Evolutionary conservation across 352 stramenopile species (phyloP).

Genomic region (Pythium utonaiense): DNA sequence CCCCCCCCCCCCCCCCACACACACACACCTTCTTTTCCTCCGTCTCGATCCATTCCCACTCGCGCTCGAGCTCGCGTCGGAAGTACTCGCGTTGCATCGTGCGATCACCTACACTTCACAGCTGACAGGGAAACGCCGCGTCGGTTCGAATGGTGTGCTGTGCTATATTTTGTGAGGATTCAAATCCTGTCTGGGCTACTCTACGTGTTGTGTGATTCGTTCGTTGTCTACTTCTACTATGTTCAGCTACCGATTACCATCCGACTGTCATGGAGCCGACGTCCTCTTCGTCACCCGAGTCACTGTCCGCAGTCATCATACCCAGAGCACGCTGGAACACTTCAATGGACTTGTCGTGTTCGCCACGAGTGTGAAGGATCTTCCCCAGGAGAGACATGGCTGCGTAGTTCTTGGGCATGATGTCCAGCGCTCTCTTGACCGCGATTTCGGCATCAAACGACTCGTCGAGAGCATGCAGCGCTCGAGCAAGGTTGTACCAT

Average conservation of each 20-base stretch:
- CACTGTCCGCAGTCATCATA: conserved; percentile 59
- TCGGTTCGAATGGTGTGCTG: conserved; percentile 4
- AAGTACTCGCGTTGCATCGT: conserved; percentile 48
- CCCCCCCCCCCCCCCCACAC: too few relatives aligned
- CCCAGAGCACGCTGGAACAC: conserved; percentile 73
- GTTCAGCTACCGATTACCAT: conserved; percentile 39
- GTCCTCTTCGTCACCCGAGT: conserved; percentile 72
- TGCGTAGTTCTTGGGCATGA: conserved; percentile 56
- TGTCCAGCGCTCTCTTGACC: conserved; percentile 46
- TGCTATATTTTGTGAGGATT: neutral
- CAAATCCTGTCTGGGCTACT: conserved; percentile 2
- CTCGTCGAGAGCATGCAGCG: conserved; percentile 52
- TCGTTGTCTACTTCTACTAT: conserved; percentile 2
- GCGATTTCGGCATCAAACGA: conserved; percentile 67
- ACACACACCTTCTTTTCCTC: conserved; percentile 74
- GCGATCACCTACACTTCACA: too few relatives aligned
- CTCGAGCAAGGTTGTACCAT: conserved; percentile 73
- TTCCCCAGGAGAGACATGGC: conserved; percentile 75
- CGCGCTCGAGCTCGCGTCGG: conserved; percentile 54
- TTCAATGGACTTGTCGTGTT: conserved; percentile 72
- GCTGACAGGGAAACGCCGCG: conserved; percentile 5
- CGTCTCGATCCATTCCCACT: conserved; percentile 50
- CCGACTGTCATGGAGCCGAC: conserved; percentile 77
- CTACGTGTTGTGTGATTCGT: conserved; percentile 1
- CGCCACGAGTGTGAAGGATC: conserved; percentile 75